Evolutionary conservation across 768 basidiomycete species (phyloP), one percentile per base, ranked within the genome.

Genomic region (Mycena indigotica): DNA sequence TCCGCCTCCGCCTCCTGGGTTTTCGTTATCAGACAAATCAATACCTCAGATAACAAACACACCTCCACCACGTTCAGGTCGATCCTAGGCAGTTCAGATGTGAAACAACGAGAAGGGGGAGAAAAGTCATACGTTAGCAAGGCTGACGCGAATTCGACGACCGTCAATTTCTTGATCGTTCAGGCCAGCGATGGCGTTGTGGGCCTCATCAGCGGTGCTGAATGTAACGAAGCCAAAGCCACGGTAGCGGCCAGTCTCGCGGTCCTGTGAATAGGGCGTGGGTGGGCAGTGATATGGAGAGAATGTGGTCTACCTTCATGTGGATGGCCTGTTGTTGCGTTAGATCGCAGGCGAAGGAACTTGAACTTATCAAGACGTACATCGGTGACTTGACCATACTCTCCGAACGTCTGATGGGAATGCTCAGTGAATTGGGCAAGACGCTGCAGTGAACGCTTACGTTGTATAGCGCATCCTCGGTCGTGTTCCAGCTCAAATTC

Each of bases 321-420:
- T 95, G 93, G 78, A 96, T 93, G 66, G 88, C 90, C 94, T 97
- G 75, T n/a, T n/a, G n/a, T n/a, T n/a, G n/a, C n/a, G n/a, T n/a
- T n/a, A n/a, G n/a, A n/a, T n/a, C n/a, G n/a, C n/a, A n/a, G n/a
- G n/a, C n/a, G n/a, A n/a, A n/a, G n/a, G n/a, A n/a, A n/a, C n/a
- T n/a, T n/a, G n/a, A n/a, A n/a, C n/a, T n/a, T n/a, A n/a, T n/a
- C n/a, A 74, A 72, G 72, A 86, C 93, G 83, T 79, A 97, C 95
- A 85, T 98, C 95, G 71, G 88, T 75, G 74, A 98, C 85, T 69
- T 83, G 77, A 70, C 95, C 95, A 75, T 70, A 95, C 6, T 76
- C 69, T 68, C 77, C 73, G 85, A 98, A 98, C 63, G 88, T 88
- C 92, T 95, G 78, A 35, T 8, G 5, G 44, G 8, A 32, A n/a